phyloP scores from a whole-genome alignment of 73 alveolate species.

The Paramecium sonneborni region DNA sequence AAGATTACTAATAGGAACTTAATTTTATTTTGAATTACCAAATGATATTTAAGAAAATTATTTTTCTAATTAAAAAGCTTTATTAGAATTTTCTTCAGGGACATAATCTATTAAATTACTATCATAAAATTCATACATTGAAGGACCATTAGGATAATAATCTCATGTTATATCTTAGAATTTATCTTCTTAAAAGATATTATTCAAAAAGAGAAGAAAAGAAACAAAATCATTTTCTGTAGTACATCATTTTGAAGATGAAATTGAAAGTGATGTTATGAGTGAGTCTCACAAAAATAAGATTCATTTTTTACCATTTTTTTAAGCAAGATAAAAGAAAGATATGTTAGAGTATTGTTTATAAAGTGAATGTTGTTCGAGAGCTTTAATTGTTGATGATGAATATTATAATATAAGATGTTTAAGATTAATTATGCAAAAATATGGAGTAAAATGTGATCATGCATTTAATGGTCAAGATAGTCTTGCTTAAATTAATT shows the following conservation, averaged over 20 bases:
- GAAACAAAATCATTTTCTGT: neutral
- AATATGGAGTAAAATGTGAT: neutral
- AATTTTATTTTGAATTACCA: neutral
- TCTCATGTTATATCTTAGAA: neutral
- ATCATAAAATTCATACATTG: neutral
- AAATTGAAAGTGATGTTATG: neutral
- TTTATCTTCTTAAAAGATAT: neutral
- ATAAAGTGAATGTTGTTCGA: neutral
- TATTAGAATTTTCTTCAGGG: neutral
- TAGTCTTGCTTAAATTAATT: neutral
- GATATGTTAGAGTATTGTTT: neutral
- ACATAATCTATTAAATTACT: neutral
- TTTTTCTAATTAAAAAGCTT: neutral
- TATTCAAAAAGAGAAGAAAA: neutral
- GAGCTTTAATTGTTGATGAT: constrained; percentile 34
- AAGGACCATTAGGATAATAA: neutral
- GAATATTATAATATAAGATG: constrained; percentile 11
- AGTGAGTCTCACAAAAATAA: neutral
- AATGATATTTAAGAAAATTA: neutral
- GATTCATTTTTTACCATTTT: neutral
- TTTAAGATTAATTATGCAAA: neutral
- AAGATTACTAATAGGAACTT: neutral
- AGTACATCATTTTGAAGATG: neutral
- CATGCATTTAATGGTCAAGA: constrained; percentile 45
- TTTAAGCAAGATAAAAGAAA: neutral